Percentiles rank a stretch among this genome's conserved stretches.
Evolutionary conservation across 2,329 filamentous ascomycete species (phyloP).

Genomic region (Apiospora sp.): DNA sequence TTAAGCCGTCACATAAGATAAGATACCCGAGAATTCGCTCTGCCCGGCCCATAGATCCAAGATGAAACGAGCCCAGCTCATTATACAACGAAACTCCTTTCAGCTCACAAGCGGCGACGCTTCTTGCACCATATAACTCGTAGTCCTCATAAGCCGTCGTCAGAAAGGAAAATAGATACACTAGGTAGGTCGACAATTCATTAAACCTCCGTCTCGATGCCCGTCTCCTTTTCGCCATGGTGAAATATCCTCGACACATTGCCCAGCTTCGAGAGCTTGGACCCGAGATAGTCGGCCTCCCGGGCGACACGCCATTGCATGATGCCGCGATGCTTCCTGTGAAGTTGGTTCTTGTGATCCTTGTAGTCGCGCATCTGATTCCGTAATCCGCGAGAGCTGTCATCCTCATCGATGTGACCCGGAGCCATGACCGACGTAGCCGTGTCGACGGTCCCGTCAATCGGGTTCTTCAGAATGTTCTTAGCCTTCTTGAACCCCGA

Average conservation of each 20-base stretch:
- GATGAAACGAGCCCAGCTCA: slow-evolving; percentile 10
- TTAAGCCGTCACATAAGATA: background rate
- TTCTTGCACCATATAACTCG: background rate
- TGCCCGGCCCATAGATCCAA: background rate
- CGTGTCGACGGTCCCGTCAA: slow-evolving; percentile 39
- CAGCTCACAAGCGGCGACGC: slow-evolving; percentile 7
- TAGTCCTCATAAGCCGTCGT: slow-evolving; percentile 6
- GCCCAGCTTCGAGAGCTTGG: slow-evolving; percentile 63
- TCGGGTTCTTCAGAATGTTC: slow-evolving; percentile 45
- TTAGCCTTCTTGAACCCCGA: slow-evolving; percentile 45
- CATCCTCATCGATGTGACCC: slow-evolving; percentile 49
- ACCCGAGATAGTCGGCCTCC: slow-evolving; percentile 59
- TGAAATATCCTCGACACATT: slow-evolving; percentile 65
- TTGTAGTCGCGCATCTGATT: slow-evolving; percentile 57
- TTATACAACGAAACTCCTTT: background rate
- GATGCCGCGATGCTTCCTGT: slow-evolving; percentile 71
- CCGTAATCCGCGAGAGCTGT: slow-evolving; percentile 39
- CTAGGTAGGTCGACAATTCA: background rate
- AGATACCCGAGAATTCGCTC: background rate
- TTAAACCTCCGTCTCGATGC: slow-evolving; percentile 75
- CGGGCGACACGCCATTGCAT: slow-evolving; percentile 76
- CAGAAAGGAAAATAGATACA: background rate
- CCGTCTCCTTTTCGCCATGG: slow-evolving; percentile 64
- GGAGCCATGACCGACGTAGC: slow-evolving; percentile 42
- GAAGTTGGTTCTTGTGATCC: slow-evolving; percentile 64